These are phyloP conservation scores for Solanum clarkiae DNA, from an alignment of 257 asterid genomes.

Conservation along the genomic window DNA sequence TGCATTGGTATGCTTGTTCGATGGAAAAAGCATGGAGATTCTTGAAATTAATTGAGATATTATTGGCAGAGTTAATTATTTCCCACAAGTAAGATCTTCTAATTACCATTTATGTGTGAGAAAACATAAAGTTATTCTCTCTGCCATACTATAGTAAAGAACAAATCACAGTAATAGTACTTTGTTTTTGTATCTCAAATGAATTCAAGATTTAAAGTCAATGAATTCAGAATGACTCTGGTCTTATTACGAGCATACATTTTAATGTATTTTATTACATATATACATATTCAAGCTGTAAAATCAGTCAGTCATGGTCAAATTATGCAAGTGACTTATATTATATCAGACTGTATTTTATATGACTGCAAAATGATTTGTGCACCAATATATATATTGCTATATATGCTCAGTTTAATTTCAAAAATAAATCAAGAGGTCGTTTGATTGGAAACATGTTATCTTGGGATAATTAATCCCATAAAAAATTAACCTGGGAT, in stretches of 20 bases:
- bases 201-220: neutral
- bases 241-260: neutral
- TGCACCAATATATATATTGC: too few species aligned
- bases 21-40: conserved; percentile 67
- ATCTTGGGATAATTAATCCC: too few species aligned
- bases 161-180: conserved; percentile 1
- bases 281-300: too few species aligned
- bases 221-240: neutral
- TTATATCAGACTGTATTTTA: neutral
- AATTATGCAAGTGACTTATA: neutral
- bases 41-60: conserved; percentile 18
- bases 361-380: neutral
- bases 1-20: conserved; percentile 74
- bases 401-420: neutral
- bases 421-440: neutral
- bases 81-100: neutral
- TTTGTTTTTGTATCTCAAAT: neutral
- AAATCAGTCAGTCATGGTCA: neutral
- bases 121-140: conserved; percentile 16
- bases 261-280: neutral
- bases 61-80: neutral
- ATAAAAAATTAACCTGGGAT: too few species aligned
- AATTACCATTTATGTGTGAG: conserved; percentile 2
- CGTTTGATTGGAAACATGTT: too few species aligned
- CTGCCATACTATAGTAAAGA: conserved; percentile 24